A percentile compares a stretch with the other conserved stretches of the same genome.
Conservation (phyloP, 1,284 basidiomycete species). For the Irpex sp. region DNA sequence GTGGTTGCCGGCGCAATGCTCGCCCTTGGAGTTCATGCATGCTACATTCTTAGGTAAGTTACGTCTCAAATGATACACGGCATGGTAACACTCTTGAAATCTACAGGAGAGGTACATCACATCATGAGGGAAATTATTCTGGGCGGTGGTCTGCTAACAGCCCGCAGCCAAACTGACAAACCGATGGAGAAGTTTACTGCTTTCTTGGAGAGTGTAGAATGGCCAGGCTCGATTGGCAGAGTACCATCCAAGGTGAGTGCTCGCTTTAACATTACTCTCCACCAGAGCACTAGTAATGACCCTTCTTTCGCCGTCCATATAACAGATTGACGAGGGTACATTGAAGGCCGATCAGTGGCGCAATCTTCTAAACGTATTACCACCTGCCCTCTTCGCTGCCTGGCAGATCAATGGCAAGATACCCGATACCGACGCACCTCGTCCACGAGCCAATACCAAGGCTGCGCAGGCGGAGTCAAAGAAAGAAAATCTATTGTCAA, state of each 20-base stretch:
- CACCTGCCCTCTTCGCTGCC: conserved; percentile 18
- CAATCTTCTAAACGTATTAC: conserved; percentile 15
- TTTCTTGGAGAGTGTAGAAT: conserved; percentile 16
- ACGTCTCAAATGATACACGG: too few relatives aligned
- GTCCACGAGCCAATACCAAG: conserved; percentile 14
- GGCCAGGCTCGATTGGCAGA: conserved; percentile 19
- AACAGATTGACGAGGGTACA: conserved; percentile 18
- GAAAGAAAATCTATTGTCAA: conserved; percentile 13
- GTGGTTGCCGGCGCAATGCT: too few relatives aligned
- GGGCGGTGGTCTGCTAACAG: conserved; percentile 19
- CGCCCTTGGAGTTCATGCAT: too few relatives aligned
- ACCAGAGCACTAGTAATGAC: too few relatives aligned
- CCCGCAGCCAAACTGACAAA: conserved; percentile 2
- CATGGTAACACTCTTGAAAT: too few relatives aligned
- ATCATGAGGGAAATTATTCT: conserved; percentile 18
- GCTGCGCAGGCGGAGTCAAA: neutral
- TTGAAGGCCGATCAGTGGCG: conserved; percentile 27
- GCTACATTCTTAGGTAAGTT: too few relatives aligned
- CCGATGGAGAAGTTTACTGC: conserved; percentile 12
- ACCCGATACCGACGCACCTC: conserved; percentile 20
- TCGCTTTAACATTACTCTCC: too few relatives aligned
- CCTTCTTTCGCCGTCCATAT: too few relatives aligned
- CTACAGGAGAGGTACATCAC: conserved; percentile 19
- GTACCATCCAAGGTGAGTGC: conserved; percentile 12
- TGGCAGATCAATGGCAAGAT: conserved; percentile 24